phyloP scores from a whole-genome alignment of 2,329 filamentous ascomycete species.

The Purpureocillium lavendulum region DNA sequence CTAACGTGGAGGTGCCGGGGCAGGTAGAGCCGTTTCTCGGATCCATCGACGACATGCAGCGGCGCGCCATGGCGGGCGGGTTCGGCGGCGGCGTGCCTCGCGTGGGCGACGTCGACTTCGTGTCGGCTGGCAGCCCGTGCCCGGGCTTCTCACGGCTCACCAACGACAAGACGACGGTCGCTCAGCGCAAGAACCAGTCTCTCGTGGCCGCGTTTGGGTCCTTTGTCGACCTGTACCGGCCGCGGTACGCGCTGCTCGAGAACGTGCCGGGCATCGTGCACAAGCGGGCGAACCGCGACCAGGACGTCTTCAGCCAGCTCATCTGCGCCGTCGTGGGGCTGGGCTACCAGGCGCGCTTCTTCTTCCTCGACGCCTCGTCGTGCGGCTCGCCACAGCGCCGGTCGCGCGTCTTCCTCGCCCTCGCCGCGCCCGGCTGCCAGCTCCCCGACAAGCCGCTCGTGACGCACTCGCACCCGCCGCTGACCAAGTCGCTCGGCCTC shows the following conservation, averaged over 20 bases:
- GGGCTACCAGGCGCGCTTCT: conserved; percentile 66
- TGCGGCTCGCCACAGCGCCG: conserved; percentile 59
- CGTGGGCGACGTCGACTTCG: conserved; percentile 58
- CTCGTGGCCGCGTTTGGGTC: conserved; percentile 70
- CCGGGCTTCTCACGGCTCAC: conserved; percentile 67
- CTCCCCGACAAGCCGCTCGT: conserved; percentile 47
- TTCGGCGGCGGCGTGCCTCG: conserved; percentile 39
- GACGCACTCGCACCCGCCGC: conserved; percentile 53
- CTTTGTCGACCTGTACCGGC: conserved; percentile 65
- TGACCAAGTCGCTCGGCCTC: conserved; percentile 26
- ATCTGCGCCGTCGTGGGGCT: conserved; percentile 65
- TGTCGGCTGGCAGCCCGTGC: conserved; percentile 69
- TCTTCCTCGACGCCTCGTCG: conserved; percentile 60
- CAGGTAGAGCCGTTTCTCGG: conserved; percentile 52
- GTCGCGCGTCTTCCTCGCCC: conserved; percentile 60
- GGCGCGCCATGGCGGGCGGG: conserved; percentile 42
- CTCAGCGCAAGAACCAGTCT: conserved; percentile 62
- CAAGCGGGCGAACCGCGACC: conserved; percentile 31
- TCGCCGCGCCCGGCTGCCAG: conserved; percentile 56
- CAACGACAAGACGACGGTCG: conserved; percentile 38
- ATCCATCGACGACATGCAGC: conserved; percentile 63
- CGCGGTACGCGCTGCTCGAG: conserved; percentile 67
- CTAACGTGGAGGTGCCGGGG: conserved; percentile 42
- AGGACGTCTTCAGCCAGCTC: conserved; percentile 66
- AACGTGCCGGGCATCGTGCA: conserved; percentile 64